Conservation (phyloP, 345 rosid genomes). For the Melaleuca quinquenervia region DNA sequence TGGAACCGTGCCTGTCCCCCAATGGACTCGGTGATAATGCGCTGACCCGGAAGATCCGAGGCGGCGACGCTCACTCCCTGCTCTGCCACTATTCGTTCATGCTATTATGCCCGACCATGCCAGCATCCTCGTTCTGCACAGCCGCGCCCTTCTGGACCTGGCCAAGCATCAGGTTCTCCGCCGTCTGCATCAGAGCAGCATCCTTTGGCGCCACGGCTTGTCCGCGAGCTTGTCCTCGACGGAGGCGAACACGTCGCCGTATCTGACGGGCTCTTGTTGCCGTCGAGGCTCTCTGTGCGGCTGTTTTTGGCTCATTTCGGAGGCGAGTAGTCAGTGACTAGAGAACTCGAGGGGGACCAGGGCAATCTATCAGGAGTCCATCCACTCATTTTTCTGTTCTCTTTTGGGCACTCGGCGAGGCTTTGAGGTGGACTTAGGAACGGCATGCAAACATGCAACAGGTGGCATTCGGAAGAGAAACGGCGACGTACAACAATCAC, state of each 20-base stretch:
- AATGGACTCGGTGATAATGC: background rate
- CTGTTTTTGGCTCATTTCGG: constrained; percentile 32
- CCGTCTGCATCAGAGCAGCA: constrained; percentile 24
- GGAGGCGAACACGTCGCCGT: constrained; percentile 13
- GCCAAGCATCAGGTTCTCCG: constrained; percentile 14
- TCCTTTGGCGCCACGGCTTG: constrained; percentile 12
- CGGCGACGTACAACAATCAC: background rate
- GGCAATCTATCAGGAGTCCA: background rate
- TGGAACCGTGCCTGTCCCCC: background rate
- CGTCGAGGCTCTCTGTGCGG: constrained; percentile 2
- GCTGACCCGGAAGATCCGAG: constrained; percentile 11
- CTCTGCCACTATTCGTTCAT: constrained; percentile 1
- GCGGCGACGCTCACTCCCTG: constrained; percentile 7
- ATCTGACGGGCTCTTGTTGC: constrained; percentile 11
- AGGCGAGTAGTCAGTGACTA: background rate
- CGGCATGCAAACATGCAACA: background rate
- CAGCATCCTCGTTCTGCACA: constrained; percentile 10
- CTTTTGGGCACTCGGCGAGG: background rate
- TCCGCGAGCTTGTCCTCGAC: constrained; percentile 10
- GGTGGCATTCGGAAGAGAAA: background rate
- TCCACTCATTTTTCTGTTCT: background rate
- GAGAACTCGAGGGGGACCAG: background rate
- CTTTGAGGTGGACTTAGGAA: background rate
- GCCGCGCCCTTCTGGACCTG: constrained; percentile 12
- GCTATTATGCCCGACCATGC: constrained; percentile 3